These are phyloP conservation scores for Pseudogymnoascus sp. DNA, from an alignment of 2,329 filamentous ascomycete genomes.

Conservation along the genomic window DNA sequence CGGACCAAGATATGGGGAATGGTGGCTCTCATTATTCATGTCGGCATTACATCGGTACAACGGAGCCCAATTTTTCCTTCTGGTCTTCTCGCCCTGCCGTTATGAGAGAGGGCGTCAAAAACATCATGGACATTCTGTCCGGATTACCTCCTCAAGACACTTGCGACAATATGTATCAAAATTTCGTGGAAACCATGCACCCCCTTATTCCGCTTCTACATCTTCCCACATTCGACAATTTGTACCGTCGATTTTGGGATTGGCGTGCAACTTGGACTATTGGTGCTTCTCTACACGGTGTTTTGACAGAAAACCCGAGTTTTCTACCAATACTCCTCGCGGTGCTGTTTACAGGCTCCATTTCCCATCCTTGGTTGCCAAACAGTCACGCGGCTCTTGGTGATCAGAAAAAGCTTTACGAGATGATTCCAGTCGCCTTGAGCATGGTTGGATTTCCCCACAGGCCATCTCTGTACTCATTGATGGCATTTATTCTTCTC, in stretches of 20 bases:
- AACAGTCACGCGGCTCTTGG: background rate
- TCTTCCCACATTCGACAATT: slow-evolving; percentile 1
- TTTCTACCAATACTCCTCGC: slow-evolving; percentile 1
- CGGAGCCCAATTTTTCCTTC: slow-evolving; percentile 33
- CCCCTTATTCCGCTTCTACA: slow-evolving; percentile 7
- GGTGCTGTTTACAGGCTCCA: slow-evolving; percentile 6
- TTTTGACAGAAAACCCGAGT: slow-evolving; percentile 8
- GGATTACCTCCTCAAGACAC: slow-evolving; percentile 1
- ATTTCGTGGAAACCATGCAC: slow-evolving; percentile 4
- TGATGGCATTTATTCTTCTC: slow-evolving; percentile 53
- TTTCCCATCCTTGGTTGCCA: background rate
- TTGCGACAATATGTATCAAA: slow-evolving; percentile 8
- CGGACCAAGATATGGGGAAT: slow-evolving; percentile 43
- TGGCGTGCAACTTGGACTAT: background rate
- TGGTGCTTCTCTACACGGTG: background rate
- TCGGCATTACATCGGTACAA: slow-evolving; percentile 27
- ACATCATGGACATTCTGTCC: background rate
- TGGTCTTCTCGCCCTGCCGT: slow-evolving; percentile 30
- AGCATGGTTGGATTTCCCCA: slow-evolving; percentile 51
- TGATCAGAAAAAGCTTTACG: background rate
- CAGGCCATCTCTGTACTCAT: slow-evolving; percentile 46
- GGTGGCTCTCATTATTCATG: slow-evolving; percentile 30
- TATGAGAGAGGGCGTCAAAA: background rate
- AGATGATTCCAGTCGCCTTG: slow-evolving; percentile 45
- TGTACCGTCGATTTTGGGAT: slow-evolving; percentile 3